A percentile compares a stretch with the other conserved stretches of the same genome.
Conservation (phyloP, 495 filamentous ascomycete genomes). For the Trichoderma erinaceum region DNA sequence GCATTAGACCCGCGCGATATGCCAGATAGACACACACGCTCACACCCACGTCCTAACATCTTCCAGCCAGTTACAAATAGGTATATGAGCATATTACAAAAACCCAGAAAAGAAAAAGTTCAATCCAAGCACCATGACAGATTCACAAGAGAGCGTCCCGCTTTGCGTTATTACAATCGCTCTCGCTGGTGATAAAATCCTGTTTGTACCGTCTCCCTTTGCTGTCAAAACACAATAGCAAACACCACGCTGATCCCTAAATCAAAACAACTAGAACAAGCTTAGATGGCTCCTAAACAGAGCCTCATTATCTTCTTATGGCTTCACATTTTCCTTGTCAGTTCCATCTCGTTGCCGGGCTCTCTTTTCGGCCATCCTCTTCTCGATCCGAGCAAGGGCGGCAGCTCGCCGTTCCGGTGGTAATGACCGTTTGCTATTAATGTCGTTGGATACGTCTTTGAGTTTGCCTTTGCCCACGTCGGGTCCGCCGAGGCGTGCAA, state of each 20-base stretch:
- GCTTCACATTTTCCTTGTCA: constrained; percentile 42
- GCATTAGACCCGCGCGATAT: not conserved
- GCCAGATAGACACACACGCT: not conserved
- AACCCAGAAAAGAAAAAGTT: not conserved
- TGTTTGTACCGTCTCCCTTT: not conserved
- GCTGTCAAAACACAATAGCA: constrained; percentile 17
- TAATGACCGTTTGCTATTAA: constrained; percentile 40
- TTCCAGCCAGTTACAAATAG: not conserved
- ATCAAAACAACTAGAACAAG: not conserved
- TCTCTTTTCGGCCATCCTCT: constrained; percentile 39
- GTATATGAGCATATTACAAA: not conserved
- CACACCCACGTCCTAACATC: constrained; percentile 2
- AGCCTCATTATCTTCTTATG: constrained; percentile 16
- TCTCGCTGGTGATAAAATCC: not conserved
- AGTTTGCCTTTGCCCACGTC: constrained; percentile 21
- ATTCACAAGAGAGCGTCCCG: not conserved
- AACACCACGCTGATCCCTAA: constrained; percentile 4
- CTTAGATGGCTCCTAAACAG: not conserved
- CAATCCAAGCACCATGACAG: not conserved
- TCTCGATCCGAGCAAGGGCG: constrained; percentile 57
- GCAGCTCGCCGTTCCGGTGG: constrained; percentile 56
- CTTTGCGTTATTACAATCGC: constrained; percentile 5
- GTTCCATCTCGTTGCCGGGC: constrained; percentile 21
- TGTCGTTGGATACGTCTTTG: constrained; percentile 27
- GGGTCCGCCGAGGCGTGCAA: constrained; percentile 32